phyloP scores from a whole-genome alignment of 345 rosid genomes.

The Acer negundo region DNA sequence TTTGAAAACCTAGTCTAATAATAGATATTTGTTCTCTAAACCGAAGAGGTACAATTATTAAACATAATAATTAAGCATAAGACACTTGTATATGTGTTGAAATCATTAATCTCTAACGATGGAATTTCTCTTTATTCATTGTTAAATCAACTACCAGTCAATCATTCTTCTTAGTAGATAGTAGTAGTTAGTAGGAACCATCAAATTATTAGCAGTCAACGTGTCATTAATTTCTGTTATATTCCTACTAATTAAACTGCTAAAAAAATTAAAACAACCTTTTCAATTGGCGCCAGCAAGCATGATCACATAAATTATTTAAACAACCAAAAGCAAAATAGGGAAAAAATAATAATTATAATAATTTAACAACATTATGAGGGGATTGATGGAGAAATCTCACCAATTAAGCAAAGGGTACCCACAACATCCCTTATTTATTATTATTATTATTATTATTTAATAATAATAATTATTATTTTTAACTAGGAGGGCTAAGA shows the following conservation, averaged over 20 bases:
- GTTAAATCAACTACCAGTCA: background rate
- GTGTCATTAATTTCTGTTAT: conserved; percentile 4
- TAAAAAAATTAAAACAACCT: background rate
- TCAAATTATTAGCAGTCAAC: background rate
- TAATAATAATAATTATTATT: no score
- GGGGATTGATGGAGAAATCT: background rate
- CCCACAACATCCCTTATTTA: no score
- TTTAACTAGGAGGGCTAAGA: no score
- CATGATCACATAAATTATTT: no score
- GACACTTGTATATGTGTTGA: background rate
- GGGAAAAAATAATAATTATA: background rate
- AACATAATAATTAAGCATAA: background rate
- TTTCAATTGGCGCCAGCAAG: background rate
- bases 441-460: no score
- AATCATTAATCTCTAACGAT: background rate
- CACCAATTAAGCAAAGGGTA: background rate
- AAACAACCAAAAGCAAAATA: background rate
- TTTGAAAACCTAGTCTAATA: background rate
- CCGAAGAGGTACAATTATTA: background rate
- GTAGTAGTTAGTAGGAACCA: background rate
- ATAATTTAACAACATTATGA: background rate
- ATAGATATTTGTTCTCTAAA: background rate
- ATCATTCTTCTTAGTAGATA: background rate
- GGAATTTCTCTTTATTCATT: background rate
- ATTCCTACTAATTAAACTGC: background rate